phyloP scores from a whole-genome alignment of 75 land plant genomes.

The Larix kaempferi region DNA sequence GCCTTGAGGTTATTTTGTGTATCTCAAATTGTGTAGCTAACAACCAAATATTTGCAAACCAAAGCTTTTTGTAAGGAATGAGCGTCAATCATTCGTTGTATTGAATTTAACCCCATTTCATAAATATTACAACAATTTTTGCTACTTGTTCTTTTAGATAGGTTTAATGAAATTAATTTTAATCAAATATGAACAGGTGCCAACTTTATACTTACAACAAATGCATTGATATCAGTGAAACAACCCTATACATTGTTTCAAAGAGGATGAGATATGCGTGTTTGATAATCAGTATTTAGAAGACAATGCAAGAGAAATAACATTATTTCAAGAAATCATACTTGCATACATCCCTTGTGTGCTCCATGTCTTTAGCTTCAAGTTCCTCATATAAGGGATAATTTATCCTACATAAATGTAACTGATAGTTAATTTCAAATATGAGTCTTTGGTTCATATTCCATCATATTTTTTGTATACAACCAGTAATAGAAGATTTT shows the following conservation, averaged over 20 bases:
- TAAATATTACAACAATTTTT: background rate
- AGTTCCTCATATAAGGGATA: conserved; percentile 93
- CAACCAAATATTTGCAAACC: conserved; percentile 95
- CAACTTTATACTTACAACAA: background rate
- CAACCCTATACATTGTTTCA: background rate
- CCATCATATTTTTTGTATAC: background rate
- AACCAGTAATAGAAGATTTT: background rate
- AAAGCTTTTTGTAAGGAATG: conserved; percentile 90
- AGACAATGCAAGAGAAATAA: background rate
- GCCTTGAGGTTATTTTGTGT: conserved; percentile 63
- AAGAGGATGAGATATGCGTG: background rate
- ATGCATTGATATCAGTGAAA: background rate
- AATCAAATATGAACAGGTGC: background rate
- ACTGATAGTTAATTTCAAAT: background rate
- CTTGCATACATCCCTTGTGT: conserved; percentile 82
- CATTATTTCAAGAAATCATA: conserved; percentile 5
- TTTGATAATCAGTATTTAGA: background rate
- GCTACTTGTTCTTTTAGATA: background rate
- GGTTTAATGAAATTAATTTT: background rate
- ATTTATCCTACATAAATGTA: conserved; percentile 54
- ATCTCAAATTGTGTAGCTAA: conserved; percentile 96
- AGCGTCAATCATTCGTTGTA: conserved; percentile 79
- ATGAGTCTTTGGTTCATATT: background rate
- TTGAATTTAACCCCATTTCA: background rate
- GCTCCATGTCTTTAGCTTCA: conserved; percentile 76